Evolutionary conservation across 306 rosid species (phyloP).

Genomic region (Dryas octopetala): DNA sequence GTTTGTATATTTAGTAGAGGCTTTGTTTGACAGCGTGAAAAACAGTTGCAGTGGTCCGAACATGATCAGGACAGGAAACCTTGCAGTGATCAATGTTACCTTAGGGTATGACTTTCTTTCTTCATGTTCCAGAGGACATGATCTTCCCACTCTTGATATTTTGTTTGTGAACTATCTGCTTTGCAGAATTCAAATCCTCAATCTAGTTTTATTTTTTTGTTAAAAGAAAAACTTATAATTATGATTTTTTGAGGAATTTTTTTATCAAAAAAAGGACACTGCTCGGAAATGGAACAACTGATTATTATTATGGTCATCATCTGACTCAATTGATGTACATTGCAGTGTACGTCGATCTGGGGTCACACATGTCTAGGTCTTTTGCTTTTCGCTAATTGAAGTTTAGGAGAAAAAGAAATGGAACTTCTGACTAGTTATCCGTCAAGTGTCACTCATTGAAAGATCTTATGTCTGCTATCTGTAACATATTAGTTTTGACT

Average conservation of each 20-base stretch:
- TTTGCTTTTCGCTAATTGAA: background rate
- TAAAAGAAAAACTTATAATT: too few relatives aligned
- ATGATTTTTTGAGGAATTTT: too few relatives aligned
- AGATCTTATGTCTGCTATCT: background rate
- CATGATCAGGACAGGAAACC: constrained; percentile 71
- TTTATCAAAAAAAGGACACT: too few relatives aligned
- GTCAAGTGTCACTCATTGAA: background rate
- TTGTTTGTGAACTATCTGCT: constrained; percentile 8
- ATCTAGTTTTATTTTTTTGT: too few relatives aligned
- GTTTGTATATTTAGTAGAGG: constrained; percentile 33
- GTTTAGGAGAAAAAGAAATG: background rate
- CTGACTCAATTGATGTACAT: background rate
- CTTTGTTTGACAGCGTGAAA: constrained; percentile 72
- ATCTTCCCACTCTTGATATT: background rate
- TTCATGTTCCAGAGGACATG: constrained; percentile 12
- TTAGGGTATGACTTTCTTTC: constrained; percentile 54
- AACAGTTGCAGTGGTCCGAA: constrained; percentile 63
- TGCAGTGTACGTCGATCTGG: background rate
- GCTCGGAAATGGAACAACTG: too few relatives aligned
- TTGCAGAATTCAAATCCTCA: background rate
- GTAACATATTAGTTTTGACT: background rate
- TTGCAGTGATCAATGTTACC: constrained; percentile 86
- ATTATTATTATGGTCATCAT: background rate
- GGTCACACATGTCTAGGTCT: background rate
- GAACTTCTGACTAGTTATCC: background rate